phyloP scores from a whole-genome alignment of 2,329 filamentous ascomycete genomes.

The Apiospora sp. region DNA sequence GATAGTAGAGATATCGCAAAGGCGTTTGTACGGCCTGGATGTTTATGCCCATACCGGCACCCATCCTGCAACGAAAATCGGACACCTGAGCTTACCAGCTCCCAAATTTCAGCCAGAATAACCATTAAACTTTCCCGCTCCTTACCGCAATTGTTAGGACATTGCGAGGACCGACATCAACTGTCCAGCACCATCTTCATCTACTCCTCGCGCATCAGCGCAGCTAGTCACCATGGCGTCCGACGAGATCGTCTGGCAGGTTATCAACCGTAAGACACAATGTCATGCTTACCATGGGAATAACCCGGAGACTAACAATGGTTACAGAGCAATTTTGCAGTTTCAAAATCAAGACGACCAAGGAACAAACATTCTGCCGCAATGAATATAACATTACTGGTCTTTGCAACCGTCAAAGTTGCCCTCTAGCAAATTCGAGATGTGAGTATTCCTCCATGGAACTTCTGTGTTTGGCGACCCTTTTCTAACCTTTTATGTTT shows the following conservation, averaged over 20 bases:
- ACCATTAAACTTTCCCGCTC: not conserved
- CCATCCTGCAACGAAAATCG: not conserved
- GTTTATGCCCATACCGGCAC: constrained; percentile 3
- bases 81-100: not conserved
- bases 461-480: not conserved
- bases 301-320: constrained; percentile 62
- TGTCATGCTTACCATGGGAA: too few relatives aligned
- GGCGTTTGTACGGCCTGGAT: not conserved
- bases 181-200: not conserved
- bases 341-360: constrained; percentile 92
- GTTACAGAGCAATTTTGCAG: constrained; percentile 86
- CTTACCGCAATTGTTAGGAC: not conserved
- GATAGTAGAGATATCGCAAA: constrained; percentile 15
- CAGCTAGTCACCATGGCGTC: constrained; percentile 72
- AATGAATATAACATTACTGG: constrained; percentile 85
- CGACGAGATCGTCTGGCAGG: constrained; percentile 97
- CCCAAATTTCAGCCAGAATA: not conserved
- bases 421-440: constrained; percentile 42
- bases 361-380: constrained; percentile 91
- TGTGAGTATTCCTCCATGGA: constrained; percentile 19
- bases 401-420: constrained; percentile 70
- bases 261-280: constrained; percentile 79
- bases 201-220: not conserved
- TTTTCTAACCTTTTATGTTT: constrained; percentile 71
- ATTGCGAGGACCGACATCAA: not conserved